Percentiles rank a stretch among this genome's conserved stretches.
These are phyloP conservation scores for Pleurotus sapidus DNA, from an alignment of 768 basidiomycete species.

Conservation along the genomic window DNA sequence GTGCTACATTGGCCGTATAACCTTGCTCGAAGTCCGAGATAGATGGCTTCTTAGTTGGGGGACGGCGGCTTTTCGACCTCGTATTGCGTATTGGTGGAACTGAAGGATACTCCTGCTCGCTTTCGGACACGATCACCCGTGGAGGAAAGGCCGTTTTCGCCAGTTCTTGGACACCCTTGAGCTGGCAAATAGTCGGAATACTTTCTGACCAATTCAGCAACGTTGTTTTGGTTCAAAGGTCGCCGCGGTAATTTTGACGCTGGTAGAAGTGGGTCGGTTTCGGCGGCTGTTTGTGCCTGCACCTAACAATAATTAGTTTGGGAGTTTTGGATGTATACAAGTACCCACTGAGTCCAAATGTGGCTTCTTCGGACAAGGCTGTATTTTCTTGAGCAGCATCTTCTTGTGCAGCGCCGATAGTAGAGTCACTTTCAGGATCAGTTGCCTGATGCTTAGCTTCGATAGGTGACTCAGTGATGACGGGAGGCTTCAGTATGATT, in stretches of 20 bases:
- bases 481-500: background rate
- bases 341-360: too few relatives aligned
- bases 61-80: constrained; percentile 47
- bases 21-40: constrained; percentile 88
- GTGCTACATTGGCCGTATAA: constrained; percentile 91
- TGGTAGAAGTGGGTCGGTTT: constrained; percentile 24
- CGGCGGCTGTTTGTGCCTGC: constrained; percentile 10
- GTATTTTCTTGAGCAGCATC: constrained; percentile 14
- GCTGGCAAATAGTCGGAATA: constrained; percentile 78
- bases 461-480: constrained; percentile 9
- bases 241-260: constrained; percentile 65
- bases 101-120: constrained; percentile 65
- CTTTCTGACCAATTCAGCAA: constrained; percentile 82
- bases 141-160: constrained; percentile 70
- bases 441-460: constrained; percentile 31
- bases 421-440: constrained; percentile 81
- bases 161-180: constrained; percentile 68
- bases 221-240: constrained; percentile 52
- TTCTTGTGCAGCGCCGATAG: constrained; percentile 60
- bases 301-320: too few relatives aligned
- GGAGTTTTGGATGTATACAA: too few relatives aligned
- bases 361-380: background rate
- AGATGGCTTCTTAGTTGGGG: constrained; percentile 51
- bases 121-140: constrained; percentile 65
- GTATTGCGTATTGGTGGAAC: constrained; percentile 33